Evolutionary conservation across 1,284 basidiomycete species (phyloP), one percentile per base, ranked within the genome.

Genomic region (Boletus calvinii): DNA sequence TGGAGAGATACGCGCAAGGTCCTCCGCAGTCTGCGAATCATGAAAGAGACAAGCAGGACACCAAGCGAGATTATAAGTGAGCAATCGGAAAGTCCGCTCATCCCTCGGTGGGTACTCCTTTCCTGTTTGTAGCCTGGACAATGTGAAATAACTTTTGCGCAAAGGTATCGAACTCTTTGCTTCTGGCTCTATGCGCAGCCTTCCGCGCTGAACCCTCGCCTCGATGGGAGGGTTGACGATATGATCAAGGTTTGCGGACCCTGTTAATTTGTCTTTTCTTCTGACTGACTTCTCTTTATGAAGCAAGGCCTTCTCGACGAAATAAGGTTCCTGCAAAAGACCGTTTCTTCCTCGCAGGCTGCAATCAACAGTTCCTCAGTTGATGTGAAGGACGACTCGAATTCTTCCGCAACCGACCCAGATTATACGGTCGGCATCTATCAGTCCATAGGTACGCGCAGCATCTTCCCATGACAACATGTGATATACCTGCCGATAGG

Each of bases 1-100:
- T 97, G 94, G 92, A 81, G 79, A 55, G 97, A 99, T 63, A 86
- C 90, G 0, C 78, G 97, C 17, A 99, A 98, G 68, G 88, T 98
- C 2, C 70, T 91, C 20, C 80, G 95, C 24, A 90, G 83, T 55
- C 70, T 99, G 2, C 79, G 83, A 41, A 85, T 98, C 30, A 85
- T 94, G 57, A 85, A 84, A 70, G 86, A 92, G 55, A 83, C 80
- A 1, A 84, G 87, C 1, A 75, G 75, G 34, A 76, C 73, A 26
- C 79, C 87, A 1, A 93, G 90, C 56, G 84, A 88, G 35, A 80
- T 92, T 35, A 77, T 91, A 37, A 68, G 62, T 9, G 80, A 85
- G 47, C 87, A 92, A 63, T 79, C 86, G 24, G 67, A 76, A 38
- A 69, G 67, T 29, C 57, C 64, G 2, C 58, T 71, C 37, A 69